These are phyloP conservation scores for Ophiostoma sp. DNA, from an alignment of 2,329 filamentous ascomycete species.

Conservation along the genomic window DNA sequence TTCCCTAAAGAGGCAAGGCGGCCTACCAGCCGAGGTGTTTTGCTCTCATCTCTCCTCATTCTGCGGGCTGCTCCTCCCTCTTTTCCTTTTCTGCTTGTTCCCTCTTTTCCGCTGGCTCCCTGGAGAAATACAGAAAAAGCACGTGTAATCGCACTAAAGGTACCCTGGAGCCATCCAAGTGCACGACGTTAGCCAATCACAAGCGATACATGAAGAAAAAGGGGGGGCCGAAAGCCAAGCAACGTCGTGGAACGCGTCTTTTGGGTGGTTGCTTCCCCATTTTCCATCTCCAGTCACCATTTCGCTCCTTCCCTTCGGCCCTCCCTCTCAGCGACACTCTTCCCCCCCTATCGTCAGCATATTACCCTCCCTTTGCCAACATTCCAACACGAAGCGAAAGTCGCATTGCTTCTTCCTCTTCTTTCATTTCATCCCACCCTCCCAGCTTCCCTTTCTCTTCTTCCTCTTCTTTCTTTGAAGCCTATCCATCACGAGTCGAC, in stretches of 20 bases:
- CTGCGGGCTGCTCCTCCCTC: background rate
- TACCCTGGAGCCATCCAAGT: background rate
- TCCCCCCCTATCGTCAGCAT: slow-evolving; percentile 5
- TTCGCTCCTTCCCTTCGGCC: background rate
- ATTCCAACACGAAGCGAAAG: slow-evolving; percentile 17
- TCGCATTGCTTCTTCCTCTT: background rate
- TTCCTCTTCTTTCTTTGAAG: background rate
- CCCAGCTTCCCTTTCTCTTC: slow-evolving; percentile 1
- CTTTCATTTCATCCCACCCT: background rate
- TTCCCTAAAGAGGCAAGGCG: slow-evolving; percentile 10
- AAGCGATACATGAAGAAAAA: background rate
- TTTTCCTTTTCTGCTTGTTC: background rate
- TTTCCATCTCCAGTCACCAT: background rate
- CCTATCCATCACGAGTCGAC: background rate
- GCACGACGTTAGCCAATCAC: background rate
- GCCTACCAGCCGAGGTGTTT: slow-evolving; percentile 22
- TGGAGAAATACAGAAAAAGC: slow-evolving; percentile 7
- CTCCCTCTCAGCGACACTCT: background rate
- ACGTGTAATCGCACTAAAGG: slow-evolving; percentile 22
- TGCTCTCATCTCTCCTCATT: background rate
- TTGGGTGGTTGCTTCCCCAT: slow-evolving; percentile 1
- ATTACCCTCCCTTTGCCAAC: slow-evolving; percentile 2
- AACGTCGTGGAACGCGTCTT: slow-evolving; percentile 12
- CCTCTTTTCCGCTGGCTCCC: background rate
- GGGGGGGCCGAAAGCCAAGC: background rate